phyloP scores from a whole-genome alignment of 2,329 filamentous ascomycete genomes.

The Verticillium klebahnii region DNA sequence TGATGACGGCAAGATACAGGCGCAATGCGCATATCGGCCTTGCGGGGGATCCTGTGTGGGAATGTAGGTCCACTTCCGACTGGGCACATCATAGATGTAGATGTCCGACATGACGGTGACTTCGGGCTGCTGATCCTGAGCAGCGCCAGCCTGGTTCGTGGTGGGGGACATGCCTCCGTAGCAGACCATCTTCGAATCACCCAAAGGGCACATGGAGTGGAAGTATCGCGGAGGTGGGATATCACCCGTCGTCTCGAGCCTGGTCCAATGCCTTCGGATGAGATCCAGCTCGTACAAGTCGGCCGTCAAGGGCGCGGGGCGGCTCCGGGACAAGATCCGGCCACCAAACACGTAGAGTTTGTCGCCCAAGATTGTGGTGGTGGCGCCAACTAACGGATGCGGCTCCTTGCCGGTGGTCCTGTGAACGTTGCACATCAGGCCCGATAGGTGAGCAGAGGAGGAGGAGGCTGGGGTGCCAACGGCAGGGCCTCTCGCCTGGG shows the following conservation, averaged over 20 bases:
- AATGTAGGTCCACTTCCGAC: conserved; percentile 80
- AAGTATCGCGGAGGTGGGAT: conserved; percentile 91
- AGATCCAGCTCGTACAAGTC: conserved; percentile 93
- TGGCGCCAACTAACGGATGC: conserved; percentile 86
- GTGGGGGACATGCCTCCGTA: conserved; percentile 97
- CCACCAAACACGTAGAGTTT: conserved; percentile 97
- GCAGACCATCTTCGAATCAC: conserved; percentile 94
- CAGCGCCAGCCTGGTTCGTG: conserved; percentile 38
- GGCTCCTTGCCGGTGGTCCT: conserved; percentile 89
- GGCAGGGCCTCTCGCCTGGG: conserved; percentile 33
- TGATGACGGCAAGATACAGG: conserved; percentile 83
- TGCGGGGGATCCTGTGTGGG: conserved; percentile 78
- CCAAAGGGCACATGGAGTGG: conserved; percentile 89
- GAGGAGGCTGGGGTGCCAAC: conserved; percentile 30
- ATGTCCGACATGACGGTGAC: conserved; percentile 98
- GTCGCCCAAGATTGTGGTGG: conserved; percentile 90
- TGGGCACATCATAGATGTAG: conserved; percentile 85
- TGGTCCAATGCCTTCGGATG: conserved; percentile 88
- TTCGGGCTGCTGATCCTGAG: conserved; percentile 69
- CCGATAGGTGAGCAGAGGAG: conserved; percentile 56
- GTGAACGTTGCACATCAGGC: conserved; percentile 67
- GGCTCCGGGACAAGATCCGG: conserved; percentile 75
- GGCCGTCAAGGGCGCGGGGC: conserved; percentile 75
- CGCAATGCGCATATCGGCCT: conserved; percentile 94
- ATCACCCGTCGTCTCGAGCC: conserved; percentile 78